Conservation (phyloP, 352 stramenopile species). For the Nothophytophthora sp. region DNA sequence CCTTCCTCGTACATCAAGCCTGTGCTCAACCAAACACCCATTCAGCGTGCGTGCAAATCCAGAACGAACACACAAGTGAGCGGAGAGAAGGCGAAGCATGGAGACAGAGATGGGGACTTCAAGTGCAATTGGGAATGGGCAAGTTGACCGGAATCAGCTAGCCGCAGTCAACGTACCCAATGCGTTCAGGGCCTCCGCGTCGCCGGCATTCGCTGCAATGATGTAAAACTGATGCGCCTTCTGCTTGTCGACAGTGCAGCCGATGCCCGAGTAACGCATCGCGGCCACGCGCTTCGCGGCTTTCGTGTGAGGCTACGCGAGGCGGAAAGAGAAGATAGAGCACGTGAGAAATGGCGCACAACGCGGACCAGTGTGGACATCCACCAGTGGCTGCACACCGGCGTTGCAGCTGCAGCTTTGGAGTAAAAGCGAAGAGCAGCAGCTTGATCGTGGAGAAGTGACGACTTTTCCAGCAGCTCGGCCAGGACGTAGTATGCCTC, state of each 20-base stretch:
- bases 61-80: too few relatives aligned
- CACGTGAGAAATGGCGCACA: not conserved
- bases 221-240: constrained; percentile 57
- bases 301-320: constrained; percentile 40
- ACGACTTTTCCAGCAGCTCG: constrained; percentile 57
- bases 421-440: constrained; percentile 62
- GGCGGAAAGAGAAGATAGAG: not conserved
- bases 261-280: constrained; percentile 67
- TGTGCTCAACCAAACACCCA: not conserved
- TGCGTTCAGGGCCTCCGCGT: constrained; percentile 70
- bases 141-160: not conserved
- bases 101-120: not conserved
- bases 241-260: constrained; percentile 44
- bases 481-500: constrained; percentile 48
- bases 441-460: constrained; percentile 43
- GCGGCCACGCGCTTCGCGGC: constrained; percentile 57
- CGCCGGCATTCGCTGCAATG: constrained; percentile 47
- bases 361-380: not conserved
- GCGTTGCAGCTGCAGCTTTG: constrained; percentile 43
- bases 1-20: constrained; percentile 79
- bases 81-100: too few relatives aligned
- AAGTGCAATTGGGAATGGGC: not conserved
- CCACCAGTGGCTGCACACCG: constrained; percentile 9
- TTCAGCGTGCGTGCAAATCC: not conserved
- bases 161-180: constrained; percentile 34